Base-by-base conservation (phyloP, 2,329 filamentous ascomycete species). In the Tothia fuscella region DNA sequence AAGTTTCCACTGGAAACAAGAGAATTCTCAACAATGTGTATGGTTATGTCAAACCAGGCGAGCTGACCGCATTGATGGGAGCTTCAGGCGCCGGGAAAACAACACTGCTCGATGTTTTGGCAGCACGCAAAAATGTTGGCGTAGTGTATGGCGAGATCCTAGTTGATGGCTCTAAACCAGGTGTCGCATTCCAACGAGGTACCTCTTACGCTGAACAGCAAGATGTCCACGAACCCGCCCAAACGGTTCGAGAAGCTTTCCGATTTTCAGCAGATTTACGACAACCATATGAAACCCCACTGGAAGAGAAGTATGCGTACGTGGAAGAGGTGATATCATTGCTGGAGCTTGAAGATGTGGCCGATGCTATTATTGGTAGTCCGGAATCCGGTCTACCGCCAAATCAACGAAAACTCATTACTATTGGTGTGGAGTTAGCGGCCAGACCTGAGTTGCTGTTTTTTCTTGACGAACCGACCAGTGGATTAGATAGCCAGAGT, bases 1-100 rank as follows among this genome's bases (percentile, higher is more conserved):
- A 65, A 2, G 63, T 67, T 2, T 58, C 62, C 3, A 58, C 57
- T 14, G 66, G 67, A 4, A 61, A 64, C 30, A 55, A 63, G 6
- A 58, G 61, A 66, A 55, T 81, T 4, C 58, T 82, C 6, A 67
- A 76, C 45, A 66, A 79, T 43, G 71, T 82, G 3, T 69, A 75
- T 48, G 87, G 79, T 2, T 89, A 80, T 50, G 82, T 88, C 39
- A 77, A 80, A 47, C 83, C 83, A 1, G 84, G 84, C 25, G 74
- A 80, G 51, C 68, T 89, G 7, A 88, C 82, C 3, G 82, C 83
- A 3, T 65, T 91, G 2, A 87, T 91, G 81, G 84, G 84, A 3
- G 66, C 66, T 13, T 72, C 68, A 3, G 74, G 74, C n/a, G 86
- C 85, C 3, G 86, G 86, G 37, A 93, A 93, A 63, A 91, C 85